Evolutionary conservation across 2,329 filamentous ascomycete species (phyloP), one percentile per base, ranked within the genome.

Genomic region (Trichoderma koningii): DNA sequence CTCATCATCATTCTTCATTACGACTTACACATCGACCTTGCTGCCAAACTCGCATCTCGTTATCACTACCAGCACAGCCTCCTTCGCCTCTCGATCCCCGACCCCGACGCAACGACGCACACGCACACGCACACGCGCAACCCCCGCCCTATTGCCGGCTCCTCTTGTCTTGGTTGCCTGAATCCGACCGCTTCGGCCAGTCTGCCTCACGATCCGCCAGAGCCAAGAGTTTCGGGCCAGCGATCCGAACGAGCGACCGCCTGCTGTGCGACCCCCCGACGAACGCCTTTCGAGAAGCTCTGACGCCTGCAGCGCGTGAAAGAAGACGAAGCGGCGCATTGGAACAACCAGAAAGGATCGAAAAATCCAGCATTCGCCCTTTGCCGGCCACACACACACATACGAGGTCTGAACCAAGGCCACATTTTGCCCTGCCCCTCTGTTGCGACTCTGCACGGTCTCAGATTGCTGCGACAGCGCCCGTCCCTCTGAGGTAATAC

Each of bases 181-280:
- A 50, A 50, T 53, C 34, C 17, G 12, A n/a, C 10, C 34, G 48
- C 48, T n/a, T 44, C 57, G 19, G 26, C 53, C 50, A 38, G 59
- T 63, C 50, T 47, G 59, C 59, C 59, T 55, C 19, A 45, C 59
- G 50, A 30, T 23, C 38, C n/a, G 59, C 41, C 47, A 41, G 17
- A 48, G 21, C 56, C 38, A n/a, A 19, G 55, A 47, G 41, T 45
- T 15, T 21, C 59, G 50, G 50, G 19, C 17, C 48, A 53, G 17
- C 47, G 14, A 44, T 51, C 41, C 48, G 50, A 52, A 52, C 50
- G n/a, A 52, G 10, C 59, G 30, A 23, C 7, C 48, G 30, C 23
- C 59, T 63, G 50, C 23, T 63, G 50, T 63, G 59, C 26, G 23
- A 53, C 59, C 26, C 34, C 26, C 34, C 10, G 7, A 48, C 30